Base-by-base conservation (phyloP, 352 stramenopile species). In the Pythium dissimile region DNA sequence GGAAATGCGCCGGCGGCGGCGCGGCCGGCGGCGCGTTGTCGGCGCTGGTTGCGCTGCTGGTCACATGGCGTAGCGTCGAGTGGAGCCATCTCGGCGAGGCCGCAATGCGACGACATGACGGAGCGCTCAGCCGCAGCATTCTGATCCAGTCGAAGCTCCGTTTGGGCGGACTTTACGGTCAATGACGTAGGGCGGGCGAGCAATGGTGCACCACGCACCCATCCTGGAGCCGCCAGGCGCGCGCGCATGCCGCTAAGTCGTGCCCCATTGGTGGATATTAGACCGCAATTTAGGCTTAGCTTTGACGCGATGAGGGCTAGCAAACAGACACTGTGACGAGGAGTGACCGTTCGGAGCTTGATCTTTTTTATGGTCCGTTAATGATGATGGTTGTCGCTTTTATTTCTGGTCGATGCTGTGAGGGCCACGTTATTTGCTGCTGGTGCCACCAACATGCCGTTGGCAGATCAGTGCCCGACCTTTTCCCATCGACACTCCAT, bases 71-170 rank as follows among this genome's bases (percentile, higher is more conserved):
- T 28, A 42, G 21, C 20, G 38, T 21, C 39, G 57, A 31, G 43
- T 64, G 57, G 44, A 66, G 49, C 50, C 58, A 60, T 60, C 13
- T 51, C 18, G 46, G 28, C 47, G 45, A 34, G 1, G 30, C 37
- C 44, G 38, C 28, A 12, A 54, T 21, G 44, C 28, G n/a, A 34
- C 51, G 51, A 51, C 39, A n/a, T n/a, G 15, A 27, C 28, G 51
- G 16, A 10, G 21, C 30, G 20, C 51, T 38, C 39, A 63, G 55
- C 20, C 47, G 55, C 23, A 63, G 46, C 55, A 63, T 63, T 5
- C 30, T 53, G 45, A 52, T 9, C 23, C 5, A 52, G 16, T 15
- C 16, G 34, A 41, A 18, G 34, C 12, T 41, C 20, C 34, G n/a
- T n/a, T n/a, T n/a, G n/a, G n/a, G n/a, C n/a, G n/a, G n/a, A n/a